Conservation (phyloP, 768 basidiomycete genomes). For the Thelephora aurantiotincta region DNA sequence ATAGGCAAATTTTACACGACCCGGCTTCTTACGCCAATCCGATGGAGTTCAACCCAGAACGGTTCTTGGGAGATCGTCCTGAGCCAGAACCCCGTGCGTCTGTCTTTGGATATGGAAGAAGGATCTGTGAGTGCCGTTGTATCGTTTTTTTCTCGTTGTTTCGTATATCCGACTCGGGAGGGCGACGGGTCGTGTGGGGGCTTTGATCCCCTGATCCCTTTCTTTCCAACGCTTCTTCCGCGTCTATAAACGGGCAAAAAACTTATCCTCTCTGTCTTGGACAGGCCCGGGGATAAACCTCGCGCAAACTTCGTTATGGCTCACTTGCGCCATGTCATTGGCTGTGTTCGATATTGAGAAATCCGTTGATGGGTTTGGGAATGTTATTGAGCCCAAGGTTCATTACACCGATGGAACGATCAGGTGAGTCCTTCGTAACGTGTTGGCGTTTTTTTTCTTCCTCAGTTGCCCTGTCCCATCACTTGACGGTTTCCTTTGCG, state of each 20-base stretch:
- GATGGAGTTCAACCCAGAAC: conserved; percentile 15
- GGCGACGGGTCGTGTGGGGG: no score
- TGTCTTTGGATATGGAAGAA: conserved; percentile 23
- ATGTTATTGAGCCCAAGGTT: conserved; percentile 12
- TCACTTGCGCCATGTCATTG: conserved; percentile 23
- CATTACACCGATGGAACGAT: conserved; percentile 14
- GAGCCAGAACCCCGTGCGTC: conserved; percentile 17
- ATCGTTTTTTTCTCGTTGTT: no score
- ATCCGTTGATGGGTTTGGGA: conserved; percentile 7
- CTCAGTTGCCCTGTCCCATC: not conserved
- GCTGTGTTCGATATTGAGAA: conserved; percentile 22
- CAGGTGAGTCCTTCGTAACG: conserved; percentile 8
- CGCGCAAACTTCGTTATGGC: conserved; percentile 23
- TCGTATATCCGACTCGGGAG: no score
- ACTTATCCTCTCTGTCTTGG: no score
- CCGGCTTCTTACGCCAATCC: conserved; percentile 12
- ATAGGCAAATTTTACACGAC: conserved; percentile 15
- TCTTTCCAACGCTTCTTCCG: no score
- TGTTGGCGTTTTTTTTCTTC: not conserved
- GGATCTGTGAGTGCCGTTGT: conserved; percentile 7
- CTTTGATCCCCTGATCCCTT: no score
- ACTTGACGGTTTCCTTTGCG: not conserved
- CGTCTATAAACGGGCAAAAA: no score
- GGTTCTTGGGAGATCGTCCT: conserved; percentile 10
- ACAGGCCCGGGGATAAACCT: conserved; percentile 11